Percentiles rank a stretch among this genome's conserved stretches.
Conservation (phyloP, 305 asterid species). For the Andrographis paniculata region DNA sequence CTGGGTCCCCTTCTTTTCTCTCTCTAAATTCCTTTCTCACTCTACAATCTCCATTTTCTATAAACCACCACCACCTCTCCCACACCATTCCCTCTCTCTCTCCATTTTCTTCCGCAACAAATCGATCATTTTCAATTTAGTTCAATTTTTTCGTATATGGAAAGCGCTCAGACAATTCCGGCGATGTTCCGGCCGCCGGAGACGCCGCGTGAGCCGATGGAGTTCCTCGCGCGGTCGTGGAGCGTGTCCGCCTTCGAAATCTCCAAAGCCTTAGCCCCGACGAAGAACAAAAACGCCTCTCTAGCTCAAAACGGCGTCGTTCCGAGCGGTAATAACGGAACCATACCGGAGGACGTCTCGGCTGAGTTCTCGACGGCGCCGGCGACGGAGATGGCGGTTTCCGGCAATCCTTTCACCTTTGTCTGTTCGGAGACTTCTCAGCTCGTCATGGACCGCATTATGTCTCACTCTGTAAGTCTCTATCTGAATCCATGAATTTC, state of each 20-base stretch:
- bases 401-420: conserved; percentile 56
- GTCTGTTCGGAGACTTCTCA: conserved; percentile 62
- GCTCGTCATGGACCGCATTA: conserved; percentile 65
- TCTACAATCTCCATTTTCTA: too few species aligned
- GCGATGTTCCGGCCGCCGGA: conserved; percentile 47
- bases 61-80: too few species aligned
- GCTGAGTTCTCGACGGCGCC: too few species aligned
- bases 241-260: conserved; percentile 73
- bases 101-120: too few species aligned
- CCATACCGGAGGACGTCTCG: not conserved
- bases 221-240: conserved; percentile 89
- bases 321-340: not conserved
- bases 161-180: not conserved
- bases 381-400: too few species aligned
- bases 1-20: too few species aligned
- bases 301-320: too few species aligned
- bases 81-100: too few species aligned
- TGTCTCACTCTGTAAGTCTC: conserved; percentile 28
- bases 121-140: too few species aligned
- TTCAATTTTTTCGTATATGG: too few species aligned
- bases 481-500: not conserved
- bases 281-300: conserved; percentile 1
- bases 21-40: too few species aligned
- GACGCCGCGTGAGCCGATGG: conserved; percentile 90
- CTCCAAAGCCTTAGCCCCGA: conserved; percentile 61